Evolutionary conservation across 768 basidiomycete species (phyloP).

Genomic region (Infundibulicybe gibba): DNA sequence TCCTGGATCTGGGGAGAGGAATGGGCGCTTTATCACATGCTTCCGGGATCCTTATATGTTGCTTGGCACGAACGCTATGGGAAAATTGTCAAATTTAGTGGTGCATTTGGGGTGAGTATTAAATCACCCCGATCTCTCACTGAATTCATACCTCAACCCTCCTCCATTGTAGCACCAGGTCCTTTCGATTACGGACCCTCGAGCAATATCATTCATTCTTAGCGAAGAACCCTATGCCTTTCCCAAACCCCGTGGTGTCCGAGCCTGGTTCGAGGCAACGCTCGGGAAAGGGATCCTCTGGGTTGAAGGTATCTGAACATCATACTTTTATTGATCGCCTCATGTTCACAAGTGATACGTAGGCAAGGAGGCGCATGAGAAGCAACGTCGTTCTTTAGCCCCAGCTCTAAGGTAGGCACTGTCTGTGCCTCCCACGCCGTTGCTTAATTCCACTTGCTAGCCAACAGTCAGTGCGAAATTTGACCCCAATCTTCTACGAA

Average conservation of each 20-base stretch:
- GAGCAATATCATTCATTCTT: conserved; percentile 51
- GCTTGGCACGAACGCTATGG: conserved; percentile 54
- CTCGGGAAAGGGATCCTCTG: conserved; percentile 64
- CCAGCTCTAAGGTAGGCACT: conserved; percentile 50
- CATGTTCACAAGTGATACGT: neutral
- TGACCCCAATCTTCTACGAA: conserved; percentile 51
- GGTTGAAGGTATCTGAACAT: conserved; percentile 48
- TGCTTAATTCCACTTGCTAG: conserved; percentile 20
- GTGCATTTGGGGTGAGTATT: conserved; percentile 49
- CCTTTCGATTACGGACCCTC: conserved; percentile 52
- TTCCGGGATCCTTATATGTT: conserved; percentile 50
- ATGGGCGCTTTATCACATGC: conserved; percentile 47
- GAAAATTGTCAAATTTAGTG: conserved; percentile 50
- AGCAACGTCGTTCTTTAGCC: conserved; percentile 46
- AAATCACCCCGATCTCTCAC: conserved; percentile 1
- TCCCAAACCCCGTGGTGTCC: conserved; percentile 60
- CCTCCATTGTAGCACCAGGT: conserved; percentile 43
- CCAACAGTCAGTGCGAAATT: conserved; percentile 47
- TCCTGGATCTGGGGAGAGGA: conserved; percentile 64
- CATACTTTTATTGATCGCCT: neutral
- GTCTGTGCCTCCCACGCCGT: neutral
- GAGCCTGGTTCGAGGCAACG: conserved; percentile 59
- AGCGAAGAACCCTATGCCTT: conserved; percentile 53
- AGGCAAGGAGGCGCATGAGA: conserved; percentile 58
- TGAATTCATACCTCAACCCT: conserved; percentile 4